Base-by-base conservation (phyloP, 768 basidiomycete genomes). In the Xanthoconium stramineum region DNA sequence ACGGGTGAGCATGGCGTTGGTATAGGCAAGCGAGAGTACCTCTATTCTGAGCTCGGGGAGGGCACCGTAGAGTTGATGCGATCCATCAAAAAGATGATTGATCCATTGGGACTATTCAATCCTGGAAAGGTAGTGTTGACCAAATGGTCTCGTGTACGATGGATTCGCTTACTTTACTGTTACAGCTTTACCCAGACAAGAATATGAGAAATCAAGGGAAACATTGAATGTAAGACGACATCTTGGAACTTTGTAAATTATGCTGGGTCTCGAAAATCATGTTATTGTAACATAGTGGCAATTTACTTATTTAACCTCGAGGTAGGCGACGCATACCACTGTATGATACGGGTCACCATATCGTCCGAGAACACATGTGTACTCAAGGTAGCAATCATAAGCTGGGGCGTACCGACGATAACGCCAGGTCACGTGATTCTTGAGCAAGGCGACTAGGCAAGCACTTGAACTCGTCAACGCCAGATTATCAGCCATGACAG, bases 1-100 rank as follows among this genome's bases (percentile, higher is more conserved):
- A 88, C 85, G 0, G 89, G 89, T 5, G 92, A 94, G 63, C 92
- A 94, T 64, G 93, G 92, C 2, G 89, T 94, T 8, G 93, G 92
- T 0, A 75, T 94, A 11, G 92, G 92, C 6, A 94, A 94, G 75
- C 83, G 81, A 56, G 78, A 86, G 57, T 95, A 86, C 65, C 77
- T 97, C n/a, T 77, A 81, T 14, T 80, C 85, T 39, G 94, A 97
- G 65, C 78, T 97, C 0, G 94, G 94, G 0, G 76, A 76, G 28
- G 91, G 89, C 3, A 95, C 94, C 0, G 87, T 96, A 10, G 79
- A 81, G 47, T 69, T 95, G 28, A 94, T 96, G 92, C 86, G 88
- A 72, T 80, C 78, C 13, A 82, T 96, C 62, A 96, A 96, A 70
- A 71, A 73, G 55, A 76, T 83, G 0, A 70, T 92, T 12, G 92